Conservation (phyloP, 1,139 yeast genomes). For the Kluyveromyces sp. region DNA sequence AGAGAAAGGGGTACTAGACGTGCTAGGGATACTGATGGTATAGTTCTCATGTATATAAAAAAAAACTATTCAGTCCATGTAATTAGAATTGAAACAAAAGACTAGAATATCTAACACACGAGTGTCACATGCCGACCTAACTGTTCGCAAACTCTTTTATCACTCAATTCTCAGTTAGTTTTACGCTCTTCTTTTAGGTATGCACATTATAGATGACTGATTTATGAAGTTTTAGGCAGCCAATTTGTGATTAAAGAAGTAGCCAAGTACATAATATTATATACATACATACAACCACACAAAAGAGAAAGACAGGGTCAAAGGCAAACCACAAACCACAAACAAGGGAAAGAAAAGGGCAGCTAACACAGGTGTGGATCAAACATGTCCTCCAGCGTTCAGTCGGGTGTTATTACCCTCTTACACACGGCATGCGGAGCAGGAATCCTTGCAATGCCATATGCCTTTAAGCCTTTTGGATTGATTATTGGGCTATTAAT, state of each 20-base stretch:
- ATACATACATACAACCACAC: not conserved
- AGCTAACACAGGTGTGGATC: not conserved
- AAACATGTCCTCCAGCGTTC: slow-evolving; percentile 20
- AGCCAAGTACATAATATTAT: not conserved
- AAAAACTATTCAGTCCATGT: not conserved
- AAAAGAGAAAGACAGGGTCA: too few relatives aligned
- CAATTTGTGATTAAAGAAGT: not conserved
- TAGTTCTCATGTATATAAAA: too few relatives aligned
- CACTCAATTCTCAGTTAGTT: too few relatives aligned
- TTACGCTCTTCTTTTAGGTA: too few relatives aligned
- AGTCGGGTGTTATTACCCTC: slow-evolving; percentile 43
- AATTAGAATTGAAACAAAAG: too few relatives aligned
- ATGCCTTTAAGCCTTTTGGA: slow-evolving; percentile 84
- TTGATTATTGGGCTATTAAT: slow-evolving; percentile 58
- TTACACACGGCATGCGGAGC: slow-evolving; percentile 66
- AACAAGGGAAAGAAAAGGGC: not conserved
- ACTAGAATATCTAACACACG: not conserved
- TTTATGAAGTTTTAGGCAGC: not conserved
- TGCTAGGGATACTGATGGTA: too few relatives aligned
- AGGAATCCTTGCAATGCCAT: slow-evolving; percentile 90
- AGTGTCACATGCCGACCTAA: not conserved
- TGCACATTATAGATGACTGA: too few relatives aligned
- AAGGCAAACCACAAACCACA: not conserved
- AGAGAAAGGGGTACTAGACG: slow-evolving; percentile 42
- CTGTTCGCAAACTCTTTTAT: not conserved